phyloP scores from a whole-genome alignment of 192 early-diverging fungal species.

The Geranomyces michiganensis region DNA sequence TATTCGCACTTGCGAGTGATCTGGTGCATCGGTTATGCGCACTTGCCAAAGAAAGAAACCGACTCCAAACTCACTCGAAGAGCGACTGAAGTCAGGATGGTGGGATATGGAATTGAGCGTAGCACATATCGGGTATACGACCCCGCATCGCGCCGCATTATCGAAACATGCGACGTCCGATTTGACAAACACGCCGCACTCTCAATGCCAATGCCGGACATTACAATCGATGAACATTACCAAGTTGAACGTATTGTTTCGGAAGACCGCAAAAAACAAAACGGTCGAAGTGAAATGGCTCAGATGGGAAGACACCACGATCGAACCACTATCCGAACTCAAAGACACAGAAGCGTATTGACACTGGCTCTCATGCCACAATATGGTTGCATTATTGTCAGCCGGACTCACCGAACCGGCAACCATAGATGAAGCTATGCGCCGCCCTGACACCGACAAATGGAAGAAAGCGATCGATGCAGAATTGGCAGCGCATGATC shows the following conservation, averaged over 20 bases:
- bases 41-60: background rate
- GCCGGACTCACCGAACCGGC: background rate
- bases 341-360: too few relatives aligned
- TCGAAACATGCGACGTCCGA: background rate
- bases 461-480: background rate
- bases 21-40: conserved; percentile 2
- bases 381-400: too few relatives aligned
- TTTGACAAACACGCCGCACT: background rate
- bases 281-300: background rate
- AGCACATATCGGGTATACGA: background rate
- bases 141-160: background rate
- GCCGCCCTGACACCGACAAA: background rate
- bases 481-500: background rate
- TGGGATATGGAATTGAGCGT: background rate
- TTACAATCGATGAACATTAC: too few relatives aligned
- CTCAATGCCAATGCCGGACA: background rate
- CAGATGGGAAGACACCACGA: background rate
- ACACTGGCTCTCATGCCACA: too few relatives aligned
- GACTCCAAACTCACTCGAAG: background rate
- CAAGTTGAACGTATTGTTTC: too few relatives aligned
- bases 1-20: conserved; percentile 16
- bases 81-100: background rate
- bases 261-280: background rate
- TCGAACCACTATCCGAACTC: background rate
- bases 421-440: background rate